Evolutionary conservation across 2,329 filamentous ascomycete genomes (phyloP), one percentile per base, ranked within the genome.

Genomic region (Coniella vitis): DNA sequence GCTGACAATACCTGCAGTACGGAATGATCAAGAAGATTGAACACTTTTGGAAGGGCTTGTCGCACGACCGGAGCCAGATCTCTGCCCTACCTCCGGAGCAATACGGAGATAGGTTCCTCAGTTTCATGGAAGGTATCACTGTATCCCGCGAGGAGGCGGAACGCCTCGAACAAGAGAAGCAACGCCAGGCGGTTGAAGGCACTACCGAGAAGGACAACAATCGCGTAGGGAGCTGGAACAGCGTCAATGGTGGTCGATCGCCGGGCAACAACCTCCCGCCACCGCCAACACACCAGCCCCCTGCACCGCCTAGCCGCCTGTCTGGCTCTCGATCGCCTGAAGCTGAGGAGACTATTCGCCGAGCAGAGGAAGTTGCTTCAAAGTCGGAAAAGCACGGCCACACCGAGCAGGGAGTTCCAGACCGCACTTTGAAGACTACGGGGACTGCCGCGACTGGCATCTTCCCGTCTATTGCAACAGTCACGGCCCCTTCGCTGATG

Each of bases 41-140:
- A 67, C 85, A 97, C 68, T 93, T 97, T 69, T 93, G 90, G 85
- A 98, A 98, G 72, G 91, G 93, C 34, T 72, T 97, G 51, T 88
- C 85, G 2, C 79, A 83, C 59, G 87, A 93, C 59, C 84, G 88
- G 59, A 82, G 79, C 31, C 84, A 96, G 63, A 97, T 98, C 53
- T 97, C 91, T 0, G 90, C 93, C 2, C 84, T 97, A 20, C 87
- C 90, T 1, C 91, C 93, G 1, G 81, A 90, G 54, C 79, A 88
- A 49, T 98, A 98, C 60, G 93, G 93, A 22, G 89, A 97, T 51
- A 84, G 93, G 4, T 98, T 98, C 65, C 78, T 94, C 63, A 86
- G 87, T 56, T 98, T 98, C 65, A 90, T 98, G 61, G 84, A 84
- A 43, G 84, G 86, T 34, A 85, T 95, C 56, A 96, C 93, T 17